phyloP scores from a whole-genome alignment of 805 yeast genomes.

The Starmerella riodocensis region DNA sequence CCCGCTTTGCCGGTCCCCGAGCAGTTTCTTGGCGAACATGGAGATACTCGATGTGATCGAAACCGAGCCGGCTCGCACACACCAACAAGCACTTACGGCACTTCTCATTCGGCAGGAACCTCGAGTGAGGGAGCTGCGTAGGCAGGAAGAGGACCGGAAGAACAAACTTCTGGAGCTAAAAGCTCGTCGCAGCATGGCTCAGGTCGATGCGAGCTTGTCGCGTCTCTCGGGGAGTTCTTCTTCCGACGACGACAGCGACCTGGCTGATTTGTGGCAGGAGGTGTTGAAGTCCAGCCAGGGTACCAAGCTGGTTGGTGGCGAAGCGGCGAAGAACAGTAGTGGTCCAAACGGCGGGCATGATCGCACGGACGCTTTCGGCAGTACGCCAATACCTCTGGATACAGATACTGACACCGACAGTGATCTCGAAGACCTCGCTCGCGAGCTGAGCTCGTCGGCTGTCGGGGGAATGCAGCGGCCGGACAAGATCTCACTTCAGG shows the following conservation, averaged over 20 bases:
- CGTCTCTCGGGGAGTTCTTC: neutral
- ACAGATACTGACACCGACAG: too few relatives aligned
- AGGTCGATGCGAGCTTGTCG: neutral
- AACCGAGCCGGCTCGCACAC: neutral
- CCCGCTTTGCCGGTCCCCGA: constrained; percentile 1
- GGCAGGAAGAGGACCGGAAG: constrained; percentile 2
- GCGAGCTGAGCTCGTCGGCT: too few relatives aligned
- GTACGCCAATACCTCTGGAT: too few relatives aligned
- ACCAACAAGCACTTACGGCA: neutral
- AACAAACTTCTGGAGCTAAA: neutral
- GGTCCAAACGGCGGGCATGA: too few relatives aligned
- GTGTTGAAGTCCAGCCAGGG: too few relatives aligned
- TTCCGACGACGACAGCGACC: neutral
- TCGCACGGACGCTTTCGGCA: too few relatives aligned
- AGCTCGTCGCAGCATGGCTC: neutral
- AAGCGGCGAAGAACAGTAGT: too few relatives aligned
- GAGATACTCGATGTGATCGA: constrained; percentile 7
- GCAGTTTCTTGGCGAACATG: constrained; percentile 9
- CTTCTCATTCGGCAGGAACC: constrained; percentile 7
- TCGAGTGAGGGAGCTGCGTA: neutral
- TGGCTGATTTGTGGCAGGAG: too few relatives aligned
- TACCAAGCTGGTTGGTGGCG: too few relatives aligned
- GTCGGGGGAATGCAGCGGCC: too few relatives aligned
- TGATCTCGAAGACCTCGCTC: too few relatives aligned
- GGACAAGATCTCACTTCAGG: too few relatives aligned